phyloP scores from a whole-genome alignment of 2,329 filamentous ascomycete genomes.

The Chalaropsis thielavioides region DNA sequence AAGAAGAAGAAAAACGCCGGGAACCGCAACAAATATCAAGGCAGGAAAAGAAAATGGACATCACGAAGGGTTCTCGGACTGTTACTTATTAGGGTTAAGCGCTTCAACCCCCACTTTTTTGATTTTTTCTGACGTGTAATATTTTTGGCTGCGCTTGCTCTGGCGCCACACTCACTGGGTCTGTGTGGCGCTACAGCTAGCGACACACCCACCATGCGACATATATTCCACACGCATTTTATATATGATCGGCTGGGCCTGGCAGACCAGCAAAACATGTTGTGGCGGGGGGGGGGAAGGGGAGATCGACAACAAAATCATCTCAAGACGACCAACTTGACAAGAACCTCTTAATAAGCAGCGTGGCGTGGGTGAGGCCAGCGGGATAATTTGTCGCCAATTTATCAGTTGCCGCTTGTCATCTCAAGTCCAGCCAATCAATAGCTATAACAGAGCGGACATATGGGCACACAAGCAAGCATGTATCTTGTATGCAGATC shows the following conservation, averaged over 20 bases:
- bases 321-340: neutral
- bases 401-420: neutral
- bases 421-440: neutral
- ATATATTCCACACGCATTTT: no score
- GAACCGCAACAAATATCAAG: neutral
- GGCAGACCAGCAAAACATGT: neutral
- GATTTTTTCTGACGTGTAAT: neutral
- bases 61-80: neutral
- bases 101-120: neutral
- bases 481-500: neutral
- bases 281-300: neutral
- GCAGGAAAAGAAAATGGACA: neutral
- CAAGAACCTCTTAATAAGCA: neutral
- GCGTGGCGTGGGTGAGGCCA: neutral
- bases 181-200: neutral
- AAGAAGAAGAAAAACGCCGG: neutral
- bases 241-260: no score
- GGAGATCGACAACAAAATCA: neutral
- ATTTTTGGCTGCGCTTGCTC: neutral
- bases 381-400: neutral
- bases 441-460: neutral
- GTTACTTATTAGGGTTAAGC: neutral
- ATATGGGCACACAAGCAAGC: neutral
- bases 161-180: neutral
- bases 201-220: neutral